Evolutionary conservation across 2,329 filamentous ascomycete species (phyloP), one percentile per base, ranked within the genome.

Genomic region (Amauroascus niger): DNA sequence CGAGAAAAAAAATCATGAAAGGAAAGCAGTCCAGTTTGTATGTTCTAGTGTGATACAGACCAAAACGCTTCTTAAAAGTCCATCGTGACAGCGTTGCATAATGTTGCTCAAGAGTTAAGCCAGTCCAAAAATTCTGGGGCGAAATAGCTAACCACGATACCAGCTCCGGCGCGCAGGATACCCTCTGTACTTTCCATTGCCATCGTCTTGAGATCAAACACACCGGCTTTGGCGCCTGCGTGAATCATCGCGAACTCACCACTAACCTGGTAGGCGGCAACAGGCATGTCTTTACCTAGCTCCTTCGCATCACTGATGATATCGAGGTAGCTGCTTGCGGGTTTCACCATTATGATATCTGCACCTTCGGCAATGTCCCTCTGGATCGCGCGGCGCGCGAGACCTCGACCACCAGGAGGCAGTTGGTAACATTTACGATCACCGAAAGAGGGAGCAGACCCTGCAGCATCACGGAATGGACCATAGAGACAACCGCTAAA

Each of bases 321-420:
- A 71, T 98, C 93, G 44, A 98, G 79, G 69, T 95, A 98, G 70
- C 91, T 88, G 63, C 87, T 87, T 8, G 93, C 93, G 1, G 93
- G 93, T 78, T 98, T 98, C 58, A 98, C 93, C 91, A 98, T 96
- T 72, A 98, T 95, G 62, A 96, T 88, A 65, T 98, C 93, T 18
- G 93, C 93, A 24, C 93, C 93, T 72, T 98, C 93, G 59, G 79
- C 79, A 61, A 98, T 91, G 67, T 98, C 93, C 61, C 93, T 81
- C 39, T 82, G 75, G 60, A 98, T 96, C 47, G 93, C 93, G 61
- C 93, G 82, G 60, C 93, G 83, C 14, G 93, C 93, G 43, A 98
- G 81, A 32, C 93, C 93, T 49, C 93, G 85, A 24, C 90, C 93
- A 57, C 90, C 90, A 0, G 89, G 88, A 1, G 93, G 93, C 9